These are phyloP conservation scores for Cadophora malorum DNA, from an alignment of 2,329 filamentous ascomycete species.

Conservation along the genomic window DNA sequence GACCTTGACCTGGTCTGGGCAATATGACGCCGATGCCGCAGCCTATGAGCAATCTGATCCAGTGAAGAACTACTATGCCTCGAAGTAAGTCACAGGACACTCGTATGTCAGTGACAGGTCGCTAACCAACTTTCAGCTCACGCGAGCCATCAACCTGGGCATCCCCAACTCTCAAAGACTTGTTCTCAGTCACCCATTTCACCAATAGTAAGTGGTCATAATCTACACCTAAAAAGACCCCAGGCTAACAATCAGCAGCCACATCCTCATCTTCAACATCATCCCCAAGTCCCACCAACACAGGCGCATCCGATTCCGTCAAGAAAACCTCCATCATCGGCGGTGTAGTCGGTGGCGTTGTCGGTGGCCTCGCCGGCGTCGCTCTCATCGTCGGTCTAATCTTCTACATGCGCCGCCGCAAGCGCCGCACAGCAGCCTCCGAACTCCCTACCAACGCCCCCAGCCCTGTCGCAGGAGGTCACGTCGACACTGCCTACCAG, in stretches of 20 bases:
- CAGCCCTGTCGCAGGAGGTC: not conserved
- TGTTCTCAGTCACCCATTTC: conserved; percentile 26
- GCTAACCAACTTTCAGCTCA: not conserved
- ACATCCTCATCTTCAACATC: conserved; percentile 7
- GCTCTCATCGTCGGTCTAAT: conserved; percentile 20
- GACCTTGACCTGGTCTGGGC: conserved; percentile 25
- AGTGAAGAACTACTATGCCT: conserved; percentile 33
- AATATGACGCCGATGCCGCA: conserved; percentile 27
- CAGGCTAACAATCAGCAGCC: not conserved
- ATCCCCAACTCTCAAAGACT: conserved; percentile 10
- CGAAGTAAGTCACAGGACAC: conserved; percentile 12
- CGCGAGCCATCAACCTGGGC: conserved; percentile 23
- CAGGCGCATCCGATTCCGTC: not conserved
- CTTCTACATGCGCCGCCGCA: conserved; percentile 25
- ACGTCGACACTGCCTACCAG: not conserved
- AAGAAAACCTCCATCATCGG: conserved; percentile 19
- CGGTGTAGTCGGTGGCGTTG: conserved; percentile 32
- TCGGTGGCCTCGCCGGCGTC: conserved; percentile 29
- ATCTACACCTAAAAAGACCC: not conserved
- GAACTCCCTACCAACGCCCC: not conserved
- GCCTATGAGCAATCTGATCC: conserved; percentile 28
- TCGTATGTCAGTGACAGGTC: not conserved
- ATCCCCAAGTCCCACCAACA: conserved; percentile 4
- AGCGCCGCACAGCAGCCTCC: not conserved
- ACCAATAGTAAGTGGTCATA: not conserved